Conservation (phyloP, 2,329 filamentous ascomycete species). For the Trichoderma sp. region DNA sequence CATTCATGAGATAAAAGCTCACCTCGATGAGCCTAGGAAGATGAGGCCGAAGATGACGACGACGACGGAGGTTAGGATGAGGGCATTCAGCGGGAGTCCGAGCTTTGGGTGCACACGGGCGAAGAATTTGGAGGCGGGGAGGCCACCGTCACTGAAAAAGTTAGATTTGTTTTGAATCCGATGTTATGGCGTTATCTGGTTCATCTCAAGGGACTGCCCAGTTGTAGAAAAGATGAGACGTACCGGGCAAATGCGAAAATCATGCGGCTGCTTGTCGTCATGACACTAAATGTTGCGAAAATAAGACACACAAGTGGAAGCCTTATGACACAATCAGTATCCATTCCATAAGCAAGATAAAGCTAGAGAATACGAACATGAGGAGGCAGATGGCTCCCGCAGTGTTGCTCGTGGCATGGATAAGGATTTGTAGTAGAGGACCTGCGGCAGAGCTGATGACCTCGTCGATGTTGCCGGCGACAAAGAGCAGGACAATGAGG, state of each 20-base stretch:
- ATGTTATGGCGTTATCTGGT: too few species aligned
- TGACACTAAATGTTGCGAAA: conserved; percentile 60
- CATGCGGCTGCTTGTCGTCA: conserved; percentile 65
- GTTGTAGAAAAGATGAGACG: conserved; percentile 33
- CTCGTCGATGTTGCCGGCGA: conserved; percentile 53
- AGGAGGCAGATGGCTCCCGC: conserved; percentile 61
- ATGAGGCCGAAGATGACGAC: conserved; percentile 68
- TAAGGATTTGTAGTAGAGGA: conserved; percentile 60
- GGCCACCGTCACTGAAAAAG: conserved; percentile 52
- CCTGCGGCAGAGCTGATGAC: conserved; percentile 55
- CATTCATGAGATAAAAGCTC: neutral
- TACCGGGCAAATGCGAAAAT: conserved; percentile 59
- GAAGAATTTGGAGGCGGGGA: conserved; percentile 60
- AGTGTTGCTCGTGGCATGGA: conserved; percentile 58
- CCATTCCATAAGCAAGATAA: neutral
- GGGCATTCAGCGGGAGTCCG: conserved; percentile 63
- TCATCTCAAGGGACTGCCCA: too few species aligned
- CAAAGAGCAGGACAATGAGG: conserved; percentile 61
- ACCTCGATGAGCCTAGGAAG: conserved; percentile 59
- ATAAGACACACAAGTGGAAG: conserved; percentile 60
- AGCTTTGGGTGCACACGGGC: conserved; percentile 58
- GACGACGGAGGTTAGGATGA: conserved; percentile 57
- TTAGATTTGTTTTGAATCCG: neutral
- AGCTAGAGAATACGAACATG: conserved; percentile 42
- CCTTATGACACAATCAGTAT: conserved; percentile 11